Evolutionary conservation across 352 stramenopile genomes (phyloP).

Genomic region (Globisporangium mamillatum): DNA sequence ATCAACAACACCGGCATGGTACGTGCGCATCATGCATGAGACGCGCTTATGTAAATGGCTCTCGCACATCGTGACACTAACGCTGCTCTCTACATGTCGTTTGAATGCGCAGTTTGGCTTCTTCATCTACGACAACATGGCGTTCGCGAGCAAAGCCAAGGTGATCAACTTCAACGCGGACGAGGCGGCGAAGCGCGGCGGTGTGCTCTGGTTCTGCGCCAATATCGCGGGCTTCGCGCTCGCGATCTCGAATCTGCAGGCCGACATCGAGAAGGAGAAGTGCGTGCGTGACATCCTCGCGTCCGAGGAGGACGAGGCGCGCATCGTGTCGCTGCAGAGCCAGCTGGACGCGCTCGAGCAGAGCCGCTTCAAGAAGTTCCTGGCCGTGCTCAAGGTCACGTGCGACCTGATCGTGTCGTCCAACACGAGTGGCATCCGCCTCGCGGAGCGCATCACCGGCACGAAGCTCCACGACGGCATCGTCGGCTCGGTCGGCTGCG

Average conservation of each 20-base stretch:
- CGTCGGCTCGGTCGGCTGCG: constrained; percentile 69
- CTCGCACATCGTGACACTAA: background rate
- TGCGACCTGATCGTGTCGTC: constrained; percentile 86
- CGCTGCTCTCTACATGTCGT: background rate
- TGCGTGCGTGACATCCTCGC: constrained; percentile 66
- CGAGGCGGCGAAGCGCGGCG: constrained; percentile 59
- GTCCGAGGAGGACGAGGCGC: constrained; percentile 58
- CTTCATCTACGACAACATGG: constrained; percentile 86
- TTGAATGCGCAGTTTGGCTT: constrained; percentile 45
- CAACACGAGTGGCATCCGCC: constrained; percentile 75
- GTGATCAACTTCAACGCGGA: constrained; percentile 63
- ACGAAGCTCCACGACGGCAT: constrained; percentile 84
- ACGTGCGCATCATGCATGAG: background rate
- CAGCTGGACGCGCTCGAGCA: constrained; percentile 62
- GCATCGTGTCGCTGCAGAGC: constrained; percentile 45
- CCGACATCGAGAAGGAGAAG: constrained; percentile 80
- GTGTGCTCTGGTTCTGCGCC: constrained; percentile 81
- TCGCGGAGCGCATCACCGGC: constrained; percentile 77
- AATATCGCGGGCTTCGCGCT: constrained; percentile 80
- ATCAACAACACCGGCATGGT: constrained; percentile 76
- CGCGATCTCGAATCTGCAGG: constrained; percentile 68
- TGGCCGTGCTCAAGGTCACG: constrained; percentile 78
- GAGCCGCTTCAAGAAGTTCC: constrained; percentile 75
- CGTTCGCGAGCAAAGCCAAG: constrained; percentile 81
- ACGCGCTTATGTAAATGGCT: background rate